Percentiles rank a stretch among this genome's conserved stretches.
phyloP scores from a whole-genome alignment of 2,329 filamentous ascomycete species.

The Drechmeria coniospora region DNA sequence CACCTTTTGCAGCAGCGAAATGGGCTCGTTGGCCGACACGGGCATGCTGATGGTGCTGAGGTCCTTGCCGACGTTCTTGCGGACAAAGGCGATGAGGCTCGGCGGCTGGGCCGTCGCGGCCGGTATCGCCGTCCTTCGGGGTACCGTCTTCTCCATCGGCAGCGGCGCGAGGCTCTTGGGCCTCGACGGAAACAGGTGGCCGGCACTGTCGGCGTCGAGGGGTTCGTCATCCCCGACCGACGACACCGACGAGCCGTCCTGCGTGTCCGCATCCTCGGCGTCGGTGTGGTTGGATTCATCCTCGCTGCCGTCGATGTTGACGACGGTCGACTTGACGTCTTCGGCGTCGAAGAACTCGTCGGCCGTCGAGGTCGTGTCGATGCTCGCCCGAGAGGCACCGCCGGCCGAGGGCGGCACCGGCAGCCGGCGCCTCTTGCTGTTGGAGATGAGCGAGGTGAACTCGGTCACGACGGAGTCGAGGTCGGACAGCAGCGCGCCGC shows the following conservation, averaged over 20 bases:
- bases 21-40: slow-evolving; percentile 87
- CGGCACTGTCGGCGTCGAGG: slow-evolving; percentile 42
- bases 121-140: slow-evolving; percentile 54
- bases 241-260: slow-evolving; percentile 41
- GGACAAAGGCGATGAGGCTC: slow-evolving; percentile 81
- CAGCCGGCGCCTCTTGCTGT: slow-evolving; percentile 63
- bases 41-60: slow-evolving; percentile 95
- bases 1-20: slow-evolving; percentile 72
- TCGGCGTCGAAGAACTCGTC: slow-evolving; percentile 95
- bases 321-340: slow-evolving; percentile 46
- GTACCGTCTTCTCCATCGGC: slow-evolving; percentile 49
- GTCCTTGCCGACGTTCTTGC: slow-evolving; percentile 97
- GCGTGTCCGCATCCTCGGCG: slow-evolving; percentile 6
- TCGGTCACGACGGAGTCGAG: slow-evolving; percentile 72
- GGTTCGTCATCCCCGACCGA: slow-evolving; percentile 45
- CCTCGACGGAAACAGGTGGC: slow-evolving; percentile 53
- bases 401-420: slow-evolving; percentile 34
- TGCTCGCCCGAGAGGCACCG: slow-evolving; percentile 40
- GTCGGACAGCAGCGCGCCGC: slow-evolving; percentile 68
- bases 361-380: slow-evolving; percentile 65
- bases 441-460: slow-evolving; percentile 61
- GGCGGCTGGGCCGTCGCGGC: slow-evolving; percentile 67
- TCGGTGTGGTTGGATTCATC: slow-evolving; percentile 30
- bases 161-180: slow-evolving; percentile 65
- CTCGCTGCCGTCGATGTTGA: slow-evolving; percentile 59